Evolutionary conservation across 2,329 filamentous ascomycete genomes (phyloP), one percentile per base, ranked within the genome.

Genomic region (Talaromyces rugulosus): DNA sequence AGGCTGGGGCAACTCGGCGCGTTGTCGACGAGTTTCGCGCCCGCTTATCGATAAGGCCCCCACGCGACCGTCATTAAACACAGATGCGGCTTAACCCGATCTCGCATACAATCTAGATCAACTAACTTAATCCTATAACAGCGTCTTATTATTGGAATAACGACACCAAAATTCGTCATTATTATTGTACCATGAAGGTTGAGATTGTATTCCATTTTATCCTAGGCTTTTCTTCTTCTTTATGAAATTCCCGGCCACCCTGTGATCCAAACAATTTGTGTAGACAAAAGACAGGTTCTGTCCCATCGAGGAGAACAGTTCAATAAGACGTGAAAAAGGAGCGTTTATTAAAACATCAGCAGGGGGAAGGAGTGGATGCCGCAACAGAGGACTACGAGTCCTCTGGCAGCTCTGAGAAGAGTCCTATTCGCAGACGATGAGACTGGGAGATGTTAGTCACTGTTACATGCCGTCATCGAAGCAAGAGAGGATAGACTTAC

Each of bases 381-480:
- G 54, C 56, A 55, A 31, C 18, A 36, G 47, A 44, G 28, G 33
- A 64, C 65, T 71, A 74, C 70, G 71, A 78, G 60, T 90, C 87
- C 69, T 90, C 88, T 52, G 87, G 86, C 64, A 85, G 77, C 36
- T 87, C 87, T 63, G 87, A 89, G 74, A 92, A 90, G 64, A 91
- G 79, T 59, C 89, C 88, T 74, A 92, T 88, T 71, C 89, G 85
- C 83, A 91, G 88, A 64, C 89, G 88, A 77, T 92, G 89, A 75
- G 88, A 90, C 89, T 92, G 75, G 33, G 44, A n/a, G 65, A 71
- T 60, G 75, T 78, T 67, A 72, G 70, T 64, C 59, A 63, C 31
- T 7, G 36, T 28, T 28, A 14, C 7, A 18, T 52, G 30, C 31
- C 27, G 8, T 14, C 8, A 40, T 51, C 42, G 34, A 18, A 16